Evolutionary conservation across 208 protist species (phyloP).

Genomic region (Trypanosoma cruzi): DNA sequence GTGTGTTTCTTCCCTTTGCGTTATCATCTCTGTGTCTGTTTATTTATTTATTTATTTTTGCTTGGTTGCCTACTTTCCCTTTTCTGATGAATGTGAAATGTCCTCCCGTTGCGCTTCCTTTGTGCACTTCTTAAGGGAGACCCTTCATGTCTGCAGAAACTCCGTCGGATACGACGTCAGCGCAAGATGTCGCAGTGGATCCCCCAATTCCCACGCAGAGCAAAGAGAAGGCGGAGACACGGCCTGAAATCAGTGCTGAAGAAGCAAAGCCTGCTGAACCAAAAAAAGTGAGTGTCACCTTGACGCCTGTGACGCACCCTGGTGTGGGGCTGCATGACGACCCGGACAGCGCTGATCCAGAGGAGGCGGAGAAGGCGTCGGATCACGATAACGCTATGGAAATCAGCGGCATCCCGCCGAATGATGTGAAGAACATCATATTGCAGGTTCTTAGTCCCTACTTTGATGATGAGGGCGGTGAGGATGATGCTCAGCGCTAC

Average conservation of each 20-base stretch:
- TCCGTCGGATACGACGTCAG: neutral
- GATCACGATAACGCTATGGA: constrained; percentile 27
- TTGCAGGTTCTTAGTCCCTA: constrained; percentile 81
- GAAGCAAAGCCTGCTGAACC: neutral
- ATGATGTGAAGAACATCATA: constrained; percentile 91
- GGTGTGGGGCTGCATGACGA: constrained; percentile 5
- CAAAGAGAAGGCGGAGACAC: neutral
- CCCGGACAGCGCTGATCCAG: constrained; percentile 11
- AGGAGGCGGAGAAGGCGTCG: constrained; percentile 9
- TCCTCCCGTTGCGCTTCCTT: neutral
- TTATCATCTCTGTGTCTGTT: neutral
- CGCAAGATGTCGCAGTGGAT: neutral
- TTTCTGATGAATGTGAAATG: neutral
- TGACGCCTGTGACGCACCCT: neutral
- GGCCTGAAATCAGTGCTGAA: neutral
- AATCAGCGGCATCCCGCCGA: constrained; percentile 56
- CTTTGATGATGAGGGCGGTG: constrained; percentile 80
- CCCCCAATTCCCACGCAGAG: neutral
- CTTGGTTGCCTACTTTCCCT: neutral
- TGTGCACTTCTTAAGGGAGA: neutral
- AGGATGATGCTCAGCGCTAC: constrained; percentile 74
- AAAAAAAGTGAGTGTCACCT: neutral
- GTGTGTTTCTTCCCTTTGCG: neutral
- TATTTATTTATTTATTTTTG: neutral
- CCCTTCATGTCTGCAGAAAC: constrained; percentile 3